Base-by-base conservation (phyloP, 805 yeast species). In the Kodamaea laetipori region DNA sequence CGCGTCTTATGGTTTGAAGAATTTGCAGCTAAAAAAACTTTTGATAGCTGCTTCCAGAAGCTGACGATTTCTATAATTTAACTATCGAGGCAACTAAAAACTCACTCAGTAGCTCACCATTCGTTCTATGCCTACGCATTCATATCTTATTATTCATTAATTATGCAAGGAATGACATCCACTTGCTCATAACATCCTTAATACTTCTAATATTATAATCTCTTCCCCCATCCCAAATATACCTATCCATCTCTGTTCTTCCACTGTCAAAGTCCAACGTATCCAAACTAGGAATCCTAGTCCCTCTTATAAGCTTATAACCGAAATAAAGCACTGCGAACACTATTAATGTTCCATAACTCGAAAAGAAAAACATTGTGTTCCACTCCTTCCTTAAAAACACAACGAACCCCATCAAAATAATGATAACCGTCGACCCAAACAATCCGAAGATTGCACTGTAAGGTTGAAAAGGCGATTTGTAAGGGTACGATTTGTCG, bases 221-320 rank as follows among this genome's bases (percentile, higher is more conserved):
- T 38, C 63, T 57, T 18, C 86, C 87, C 45, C 87, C 94, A 51
- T 83, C 88, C 95, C 95, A 87, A 16, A 82, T 79, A 49, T 78
- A 78, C 38, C 89, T 69, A 62, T 89, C 96, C 65, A 83, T 80
- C 58, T 88, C 96, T 39, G 94, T 73, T 54, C 96, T 70, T 2
- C 96, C 96, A 0, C 88, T 77, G 60, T 89, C 96, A 58, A 85
- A 75, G 60, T 89, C 95, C 47, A 88, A 59, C 36, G 86, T 83
- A 52, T 85, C 90, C 36, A 86, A 64, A 39, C 86, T 74, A 41
- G 81, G 86, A 8, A 83, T 67, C 49, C 80, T 76, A 1, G 90
- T 81, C 7, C 87, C 79, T 46, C 80, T 76, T 11, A 81, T 56
- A 0, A 80, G 32, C 55, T 81, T 82, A 62, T 84, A 82, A 1